Percentiles rank a stretch among this genome's conserved stretches.
Evolutionary conservation across 2,329 filamentous ascomycete species (phyloP).

Genomic region (Colletotrichum sp.): DNA sequence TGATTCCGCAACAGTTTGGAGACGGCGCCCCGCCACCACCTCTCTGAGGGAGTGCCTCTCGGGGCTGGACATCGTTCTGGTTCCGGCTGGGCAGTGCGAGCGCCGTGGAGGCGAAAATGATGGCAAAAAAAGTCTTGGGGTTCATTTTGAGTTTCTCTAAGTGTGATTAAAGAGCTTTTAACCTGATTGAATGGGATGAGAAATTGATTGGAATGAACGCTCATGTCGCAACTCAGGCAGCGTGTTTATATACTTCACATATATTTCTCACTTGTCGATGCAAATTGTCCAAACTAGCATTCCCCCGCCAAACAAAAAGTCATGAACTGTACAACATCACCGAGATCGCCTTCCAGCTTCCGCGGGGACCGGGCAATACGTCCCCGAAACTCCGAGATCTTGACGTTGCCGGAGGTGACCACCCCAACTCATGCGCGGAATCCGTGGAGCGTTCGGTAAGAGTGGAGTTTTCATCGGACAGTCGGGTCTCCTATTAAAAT

Average conservation of each 20-base stretch:
- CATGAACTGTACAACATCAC: background rate
- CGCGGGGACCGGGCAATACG: background rate
- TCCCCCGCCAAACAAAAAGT: background rate
- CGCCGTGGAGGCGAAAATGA: background rate
- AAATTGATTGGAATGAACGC: background rate
- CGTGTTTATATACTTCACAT: background rate
- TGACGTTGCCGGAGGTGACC: background rate
- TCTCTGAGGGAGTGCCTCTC: background rate
- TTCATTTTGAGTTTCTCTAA: background rate
- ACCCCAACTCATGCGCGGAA: background rate
- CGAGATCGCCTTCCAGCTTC: background rate
- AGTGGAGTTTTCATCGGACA: background rate
- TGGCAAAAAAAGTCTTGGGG: background rate
- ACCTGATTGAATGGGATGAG: background rate
- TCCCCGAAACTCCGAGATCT: background rate
- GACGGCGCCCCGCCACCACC: background rate
- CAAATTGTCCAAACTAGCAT: background rate
- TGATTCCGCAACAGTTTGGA: background rate
- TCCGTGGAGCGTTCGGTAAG: background rate
- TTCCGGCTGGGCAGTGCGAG: background rate
- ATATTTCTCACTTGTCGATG: background rate
- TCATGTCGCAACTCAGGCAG: background rate
- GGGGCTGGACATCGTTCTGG: background rate
- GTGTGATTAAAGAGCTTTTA: background rate
- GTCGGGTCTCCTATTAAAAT: background rate